Base-by-base conservation (phyloP, 108 stramenopile species). In the Skeletonema marinoi region DNA sequence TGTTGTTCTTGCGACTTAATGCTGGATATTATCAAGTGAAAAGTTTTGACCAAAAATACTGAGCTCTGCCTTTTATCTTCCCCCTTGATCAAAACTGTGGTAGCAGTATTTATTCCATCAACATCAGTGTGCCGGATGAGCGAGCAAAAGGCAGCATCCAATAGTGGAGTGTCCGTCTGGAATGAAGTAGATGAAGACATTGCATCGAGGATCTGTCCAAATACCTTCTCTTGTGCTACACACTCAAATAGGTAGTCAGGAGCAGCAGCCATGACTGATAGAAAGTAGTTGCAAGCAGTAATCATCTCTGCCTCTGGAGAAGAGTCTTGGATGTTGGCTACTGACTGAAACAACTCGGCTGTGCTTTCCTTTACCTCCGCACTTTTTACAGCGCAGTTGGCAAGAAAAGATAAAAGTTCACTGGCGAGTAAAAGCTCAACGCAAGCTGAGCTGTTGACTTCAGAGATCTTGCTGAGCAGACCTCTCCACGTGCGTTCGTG, bases 101-200 rank as follows among this genome's bases (percentile, higher is more conserved):
- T 60, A 9, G 71, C 29, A 35, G 54, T 58, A 31, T 82, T 42
- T 33, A 66, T 68, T 4, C 42, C 65, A 1, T 73, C 60, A 48
- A 76, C 21, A 46, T 54, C 51, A 29, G 75, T 64, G 2, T 54
- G 38, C 21, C 66, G 70, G 8, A 82, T 68, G n/a, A 82, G 65
- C 19, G 81, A 82, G 59, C 75, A 82, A 51, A 82, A 67, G 4
- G 81, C 65, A n/a, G 81, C 58, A 51, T 82, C 81, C 68, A 82
- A 58, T 36, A 75, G 67, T 50, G 59, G 58, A 44, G 6, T 54
- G 30, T 30, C 72, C 46, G 44, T 17, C 9, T 61, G 21, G 13
- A 30, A 32, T 19, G 30, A 17, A 2, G 36, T 12, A 2, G 62
- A 79, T 50, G 32, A 32, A 29, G 59, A 44, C 65, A 76, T 60